Base-by-base conservation (phyloP, 1,139 yeast genomes). In the Debaryomyces subglobosus region DNA sequence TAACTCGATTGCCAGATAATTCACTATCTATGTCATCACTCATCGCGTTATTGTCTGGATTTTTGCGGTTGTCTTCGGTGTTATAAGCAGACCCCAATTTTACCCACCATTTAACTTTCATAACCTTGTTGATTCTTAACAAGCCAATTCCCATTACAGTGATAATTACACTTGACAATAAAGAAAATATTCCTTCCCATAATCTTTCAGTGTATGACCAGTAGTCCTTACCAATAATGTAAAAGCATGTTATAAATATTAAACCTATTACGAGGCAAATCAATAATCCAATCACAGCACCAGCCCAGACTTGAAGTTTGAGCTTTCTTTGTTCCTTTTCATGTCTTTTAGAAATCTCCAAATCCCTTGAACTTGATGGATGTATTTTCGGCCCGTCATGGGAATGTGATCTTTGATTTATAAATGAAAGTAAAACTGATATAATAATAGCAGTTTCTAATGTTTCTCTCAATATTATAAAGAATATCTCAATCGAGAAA, bases 141-240 rank as follows among this genome's bases (percentile, higher is more conserved):
- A 91, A 81, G 10, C 96, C 90, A 44, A 90, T 70, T 42, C 97
- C 97, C 97, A 91, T 90, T 46, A 87, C 72, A 4, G 96, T 86
- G 62, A 91, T 91, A 72, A 91, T 85, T 8, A 85, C 60, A 24
- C 95, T 82, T 5, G 96, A 91, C 52, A 90, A 70, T 52, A 91
- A 74, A 58, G 95, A 89, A 65, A 91, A 91, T 8, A 85, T 70
- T 42, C 96, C 97, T 71, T 91, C 97, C 97, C 97, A 91, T 42
- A 90, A 66, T 59, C 95, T 81, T 65, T 91, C 97, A 1, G 97
- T 82, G 48, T 78, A 73, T 21, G 92, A 83, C 86, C 96, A 89
- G 51, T 88, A 79, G 69, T 91, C 94, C 51, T 81, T 82, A 34
- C 95, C 92, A 47, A 89, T 72, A 45, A 86, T 69, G 64, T 89